These are phyloP conservation scores for Alisma plantagoaquatica DNA, from an alignment of 106 monocot genomes.

Conservation along the genomic window DNA sequence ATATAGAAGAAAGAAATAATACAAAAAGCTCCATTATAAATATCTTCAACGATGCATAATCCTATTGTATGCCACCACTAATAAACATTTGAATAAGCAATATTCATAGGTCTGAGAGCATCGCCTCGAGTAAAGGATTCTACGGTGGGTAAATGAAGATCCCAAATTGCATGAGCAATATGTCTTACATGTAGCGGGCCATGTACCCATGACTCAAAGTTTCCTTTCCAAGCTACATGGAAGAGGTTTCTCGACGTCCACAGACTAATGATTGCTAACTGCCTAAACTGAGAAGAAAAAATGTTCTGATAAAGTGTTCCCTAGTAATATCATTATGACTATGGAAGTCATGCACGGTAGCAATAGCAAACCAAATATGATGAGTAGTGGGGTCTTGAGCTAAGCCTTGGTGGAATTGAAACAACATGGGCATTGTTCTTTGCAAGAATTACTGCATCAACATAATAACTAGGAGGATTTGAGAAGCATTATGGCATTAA, in stretches of 20 bases:
- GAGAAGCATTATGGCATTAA: no score
- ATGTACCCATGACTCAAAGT: constrained; percentile 16
- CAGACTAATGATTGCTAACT: constrained; percentile 7
- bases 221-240: constrained; percentile 15
- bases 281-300: constrained; percentile 8
- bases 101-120: background rate
- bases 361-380: constrained; percentile 3
- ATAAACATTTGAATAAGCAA: constrained; percentile 6
- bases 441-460: background rate
- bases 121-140: constrained; percentile 18
- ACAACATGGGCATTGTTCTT: background rate
- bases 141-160: constrained; percentile 18
- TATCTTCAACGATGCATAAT: constrained; percentile 7
- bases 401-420: background rate
- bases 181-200: constrained; percentile 24
- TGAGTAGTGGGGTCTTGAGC: constrained; percentile 3
- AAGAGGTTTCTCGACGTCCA: constrained; percentile 7
- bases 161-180: constrained; percentile 19
- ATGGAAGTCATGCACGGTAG: constrained; percentile 9
- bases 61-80: constrained; percentile 7
- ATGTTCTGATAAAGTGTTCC: constrained; percentile 12
- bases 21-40: constrained; percentile 11
- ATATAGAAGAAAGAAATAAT: constrained; percentile 11
- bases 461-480: no score
- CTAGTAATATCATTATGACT: constrained; percentile 10